Conservation (phyloP, 225 moss, liverwort and hornwort genomes). For the Antitrichia curtipendula region DNA sequence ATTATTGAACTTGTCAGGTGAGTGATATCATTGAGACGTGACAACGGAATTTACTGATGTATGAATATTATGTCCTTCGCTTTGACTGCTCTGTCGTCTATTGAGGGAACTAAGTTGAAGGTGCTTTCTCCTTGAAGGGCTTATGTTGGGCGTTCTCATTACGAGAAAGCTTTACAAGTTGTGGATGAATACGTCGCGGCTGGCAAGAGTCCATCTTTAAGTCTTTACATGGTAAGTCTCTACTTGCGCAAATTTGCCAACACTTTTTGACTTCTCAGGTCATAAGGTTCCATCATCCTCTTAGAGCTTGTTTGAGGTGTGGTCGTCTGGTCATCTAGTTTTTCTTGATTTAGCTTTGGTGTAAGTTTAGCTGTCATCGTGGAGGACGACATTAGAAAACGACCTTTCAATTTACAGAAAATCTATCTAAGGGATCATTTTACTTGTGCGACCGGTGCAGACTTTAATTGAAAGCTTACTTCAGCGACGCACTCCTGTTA, state of each 20-base stretch:
- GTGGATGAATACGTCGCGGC: slow-evolving; percentile 26
- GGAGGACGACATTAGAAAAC: neutral
- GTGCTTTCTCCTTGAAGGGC: slow-evolving; percentile 1
- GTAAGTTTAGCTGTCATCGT: neutral
- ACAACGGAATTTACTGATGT: neutral
- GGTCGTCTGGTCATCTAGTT: neutral
- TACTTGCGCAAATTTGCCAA: neutral
- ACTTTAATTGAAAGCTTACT: slow-evolving; percentile 54
- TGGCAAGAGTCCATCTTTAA: slow-evolving; percentile 51
- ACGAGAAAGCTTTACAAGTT: slow-evolving; percentile 49
- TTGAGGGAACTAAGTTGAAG: neutral
- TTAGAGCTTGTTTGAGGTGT: neutral
- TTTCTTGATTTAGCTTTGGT: neutral
- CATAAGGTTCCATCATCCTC: neutral
- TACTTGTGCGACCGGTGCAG: slow-evolving; percentile 12
- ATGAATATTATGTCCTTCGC: neutral
- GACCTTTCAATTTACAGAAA: neutral
- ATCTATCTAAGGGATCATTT: neutral
- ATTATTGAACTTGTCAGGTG: slow-evolving; percentile 55
- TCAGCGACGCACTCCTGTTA: neutral
- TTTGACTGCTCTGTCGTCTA: neutral
- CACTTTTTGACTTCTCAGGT: neutral
- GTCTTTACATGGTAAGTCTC: slow-evolving; percentile 43
- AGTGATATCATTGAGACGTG: neutral
- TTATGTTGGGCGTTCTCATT: slow-evolving; percentile 1